Base-by-base conservation (phyloP, 805 yeast genomes). In the Tetrapisispora arboricola region DNA sequence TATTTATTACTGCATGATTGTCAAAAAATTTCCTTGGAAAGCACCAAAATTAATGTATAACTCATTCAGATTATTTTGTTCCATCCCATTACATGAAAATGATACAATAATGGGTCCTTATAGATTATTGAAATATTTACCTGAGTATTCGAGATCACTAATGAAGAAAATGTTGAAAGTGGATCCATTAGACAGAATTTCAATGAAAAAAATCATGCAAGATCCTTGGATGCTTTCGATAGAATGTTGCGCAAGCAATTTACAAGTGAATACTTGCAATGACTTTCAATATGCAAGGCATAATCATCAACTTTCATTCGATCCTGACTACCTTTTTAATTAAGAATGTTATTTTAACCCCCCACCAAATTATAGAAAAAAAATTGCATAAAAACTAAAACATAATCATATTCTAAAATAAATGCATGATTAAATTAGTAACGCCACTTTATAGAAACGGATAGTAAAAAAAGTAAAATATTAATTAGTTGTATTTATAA, bases 21-120 rank as follows among this genome's bases (percentile, higher is more conserved):
- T 88, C 49, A 75, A 82, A 49, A 65, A 95, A 45, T 90, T 90
- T 63, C 97, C 98, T 1, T 90, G 98, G 98, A 86, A 86, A 58
- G 74, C 88, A 2, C 96, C 96, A n/a, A 78, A 80, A 49, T 63
- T 66, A 20, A 66, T 76, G 6, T 96, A 88, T 58, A 77, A 77
- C 40, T 78, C 92, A 4, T 90, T 72, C 66, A 72, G 76, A 43
- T 70, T 84, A 45, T 90, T 81, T 55, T 63, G 71, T n/a, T 62
- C 65, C 31, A 57, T 57, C 24, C 68, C 70, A 1, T 69, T 64
- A 32, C 51, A 54, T 35, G 63, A 59, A 33, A 63, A 61, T 41
- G 72, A 73, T 25, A 64, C 65, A 32, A 65, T 68, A 19, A 67
- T 61, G 39, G 95, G 95, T 1, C 88, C 94, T 1, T 75, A 80